phyloP scores from a whole-genome alignment of 2,329 filamentous ascomycete genomes.

The Epichloe glyceriae region DNA sequence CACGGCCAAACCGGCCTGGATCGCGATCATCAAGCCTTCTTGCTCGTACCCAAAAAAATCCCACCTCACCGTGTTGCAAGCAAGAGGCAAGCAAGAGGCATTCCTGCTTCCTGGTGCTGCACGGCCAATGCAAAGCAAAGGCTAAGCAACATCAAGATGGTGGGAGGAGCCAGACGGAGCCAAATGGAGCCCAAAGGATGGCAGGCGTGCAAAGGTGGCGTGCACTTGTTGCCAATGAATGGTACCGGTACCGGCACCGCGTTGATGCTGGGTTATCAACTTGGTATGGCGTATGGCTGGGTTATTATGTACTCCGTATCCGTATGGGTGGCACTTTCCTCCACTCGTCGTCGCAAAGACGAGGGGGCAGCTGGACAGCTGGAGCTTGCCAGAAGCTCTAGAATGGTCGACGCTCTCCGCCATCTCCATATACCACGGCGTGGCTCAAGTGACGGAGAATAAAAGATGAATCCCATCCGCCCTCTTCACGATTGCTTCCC shows the following conservation, averaged over 20 bases:
- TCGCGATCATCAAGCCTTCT: too few species aligned
- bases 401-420: slow-evolving; percentile 3
- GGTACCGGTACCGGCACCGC: background rate
- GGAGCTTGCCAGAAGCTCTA: slow-evolving; percentile 4
- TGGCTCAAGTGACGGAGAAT: slow-evolving; percentile 8
- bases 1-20: too few species aligned
- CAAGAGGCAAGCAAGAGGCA: too few species aligned
- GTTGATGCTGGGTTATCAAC: background rate
- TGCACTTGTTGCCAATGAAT: background rate
- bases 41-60: too few species aligned
- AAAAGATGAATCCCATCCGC: slow-evolving; percentile 7
- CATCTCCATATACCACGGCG: slow-evolving; percentile 9
- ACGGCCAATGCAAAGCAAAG: too few species aligned
- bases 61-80: too few species aligned
- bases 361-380: background rate
- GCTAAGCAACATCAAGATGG: background rate
- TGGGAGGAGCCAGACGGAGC: slow-evolving; percentile 2
- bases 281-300: background rate
- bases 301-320: background rate
- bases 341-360: background rate
- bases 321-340: slow-evolving; percentile 3
- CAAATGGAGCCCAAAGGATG: background rate
- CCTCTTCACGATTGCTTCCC: background rate
- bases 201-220: background rate
- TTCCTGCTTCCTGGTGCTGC: too few species aligned